Evolutionary conservation across 129 eudicot genomes (phyloP).

Genomic region (Apium graveolens): DNA sequence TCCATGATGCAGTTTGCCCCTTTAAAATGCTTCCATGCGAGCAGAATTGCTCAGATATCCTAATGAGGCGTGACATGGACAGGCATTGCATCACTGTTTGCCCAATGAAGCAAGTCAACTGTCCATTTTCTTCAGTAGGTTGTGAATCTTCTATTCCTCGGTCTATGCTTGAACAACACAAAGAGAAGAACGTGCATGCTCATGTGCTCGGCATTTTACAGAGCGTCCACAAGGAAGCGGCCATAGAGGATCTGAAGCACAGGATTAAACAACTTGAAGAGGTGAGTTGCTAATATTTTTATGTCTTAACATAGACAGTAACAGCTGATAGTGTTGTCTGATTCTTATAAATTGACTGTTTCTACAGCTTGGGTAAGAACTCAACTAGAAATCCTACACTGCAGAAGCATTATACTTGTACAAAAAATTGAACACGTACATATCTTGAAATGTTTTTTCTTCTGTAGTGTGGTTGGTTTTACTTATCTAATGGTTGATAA

Average conservation of each 20-base stretch:
- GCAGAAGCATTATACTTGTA: conserved; percentile 6
- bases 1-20: conserved; percentile 83
- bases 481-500: neutral
- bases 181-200: conserved; percentile 33
- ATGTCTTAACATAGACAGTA: neutral
- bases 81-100: conserved; percentile 85
- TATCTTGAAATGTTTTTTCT: neutral
- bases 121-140: conserved; percentile 69
- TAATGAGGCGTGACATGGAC: conserved; percentile 96
- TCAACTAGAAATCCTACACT: neutral
- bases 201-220: conserved; percentile 52
- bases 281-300: conserved; percentile 27
- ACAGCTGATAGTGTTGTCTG: neutral
- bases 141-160: conserved; percentile 57
- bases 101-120: conserved; percentile 79
- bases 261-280: conserved; percentile 50
- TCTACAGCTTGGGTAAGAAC: neutral
- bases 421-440: neutral
- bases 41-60: conserved; percentile 58
- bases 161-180: conserved; percentile 50
- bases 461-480: neutral
- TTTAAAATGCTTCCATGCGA: conserved; percentile 82
- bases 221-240: conserved; percentile 51
- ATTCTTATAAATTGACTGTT: neutral
- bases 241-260: conserved; percentile 33